Conservation (phyloP, 2,329 filamentous ascomycete genomes). For the Colletotrichum sp. region DNA sequence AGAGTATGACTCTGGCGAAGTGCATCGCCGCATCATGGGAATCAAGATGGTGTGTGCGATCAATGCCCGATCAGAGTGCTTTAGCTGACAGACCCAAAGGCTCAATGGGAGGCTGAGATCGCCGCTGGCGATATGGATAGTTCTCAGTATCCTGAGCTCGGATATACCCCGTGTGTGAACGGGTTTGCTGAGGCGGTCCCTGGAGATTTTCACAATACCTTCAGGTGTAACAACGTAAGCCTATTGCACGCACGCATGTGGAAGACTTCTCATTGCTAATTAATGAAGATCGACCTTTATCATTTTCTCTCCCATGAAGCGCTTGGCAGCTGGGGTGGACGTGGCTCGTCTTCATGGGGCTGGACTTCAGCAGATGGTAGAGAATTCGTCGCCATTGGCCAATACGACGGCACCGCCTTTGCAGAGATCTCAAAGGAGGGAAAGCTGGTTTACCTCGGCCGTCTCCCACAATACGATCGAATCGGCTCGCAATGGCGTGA, state of each 20-base stretch:
- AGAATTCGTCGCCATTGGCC: slow-evolving; percentile 59
- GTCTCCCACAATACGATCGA: slow-evolving; percentile 51
- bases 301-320: slow-evolving; percentile 40
- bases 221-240: slow-evolving; percentile 49
- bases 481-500: slow-evolving; percentile 56
- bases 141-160: slow-evolving; percentile 39
- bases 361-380: slow-evolving; percentile 57
- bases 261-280: not conserved
- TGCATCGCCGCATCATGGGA: slow-evolving; percentile 27
- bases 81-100: slow-evolving; percentile 25
- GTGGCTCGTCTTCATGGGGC: slow-evolving; percentile 52
- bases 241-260: not conserved
- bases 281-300: slow-evolving; percentile 34
- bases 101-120: slow-evolving; percentile 36
- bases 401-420: slow-evolving; percentile 60
- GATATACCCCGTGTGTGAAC: slow-evolving; percentile 43
- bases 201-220: slow-evolving; percentile 52
- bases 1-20: slow-evolving; percentile 25
- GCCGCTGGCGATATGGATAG: slow-evolving; percentile 38
- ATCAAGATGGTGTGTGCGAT: slow-evolving; percentile 26
- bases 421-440: slow-evolving; percentile 55
- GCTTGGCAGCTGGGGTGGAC: slow-evolving; percentile 35
- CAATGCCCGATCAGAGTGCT: not conserved
- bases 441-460: slow-evolving; percentile 58
- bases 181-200: slow-evolving; percentile 49